A percentile compares a stretch with the other conserved stretches of the same genome.
These are phyloP conservation scores for Elsinoe arachidis DNA, from an alignment of 2,329 filamentous ascomycete species.

Conservation along the genomic window DNA sequence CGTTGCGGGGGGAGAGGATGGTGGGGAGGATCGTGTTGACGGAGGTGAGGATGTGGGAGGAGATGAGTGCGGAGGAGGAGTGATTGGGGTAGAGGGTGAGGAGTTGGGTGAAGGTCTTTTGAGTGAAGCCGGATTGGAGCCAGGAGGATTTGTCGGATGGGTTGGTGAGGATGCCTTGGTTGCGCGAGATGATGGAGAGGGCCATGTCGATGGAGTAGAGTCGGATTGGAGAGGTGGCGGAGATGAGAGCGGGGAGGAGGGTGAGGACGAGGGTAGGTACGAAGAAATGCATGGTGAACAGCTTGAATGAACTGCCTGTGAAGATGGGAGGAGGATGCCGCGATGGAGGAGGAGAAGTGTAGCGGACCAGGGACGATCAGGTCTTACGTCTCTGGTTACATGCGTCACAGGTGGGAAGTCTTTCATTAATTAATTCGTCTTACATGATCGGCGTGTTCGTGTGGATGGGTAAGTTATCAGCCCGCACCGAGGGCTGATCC, in stretches of 20 bases:
- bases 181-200: constrained; percentile 25
- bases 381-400: too few relatives aligned
- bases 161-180: constrained; percentile 24
- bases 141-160: constrained; percentile 15
- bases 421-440: too few relatives aligned
- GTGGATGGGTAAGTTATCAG: too few relatives aligned
- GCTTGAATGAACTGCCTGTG: background rate
- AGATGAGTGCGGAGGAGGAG: background rate
- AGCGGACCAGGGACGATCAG: too few relatives aligned
- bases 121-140: constrained; percentile 13
- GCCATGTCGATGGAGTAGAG: constrained; percentile 18
- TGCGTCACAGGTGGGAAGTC: too few relatives aligned
- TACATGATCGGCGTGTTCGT: too few relatives aligned
- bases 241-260: background rate
- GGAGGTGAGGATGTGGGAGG: background rate
- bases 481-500: too few relatives aligned
- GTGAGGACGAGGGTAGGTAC: background rate
- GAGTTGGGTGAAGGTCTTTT: constrained; percentile 15
- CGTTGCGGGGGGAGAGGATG: constrained; percentile 19
- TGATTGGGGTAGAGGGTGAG: background rate
- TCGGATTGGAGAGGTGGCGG: background rate
- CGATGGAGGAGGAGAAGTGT: too few relatives aligned
- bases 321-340: background rate
- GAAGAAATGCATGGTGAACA: background rate
- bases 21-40: constrained; percentile 4